Percentiles rank a stretch among this genome's conserved stretches.
phyloP scores from a whole-genome alignment of 2,329 filamentous ascomycete genomes.

The Scorias spongiosa region DNA sequence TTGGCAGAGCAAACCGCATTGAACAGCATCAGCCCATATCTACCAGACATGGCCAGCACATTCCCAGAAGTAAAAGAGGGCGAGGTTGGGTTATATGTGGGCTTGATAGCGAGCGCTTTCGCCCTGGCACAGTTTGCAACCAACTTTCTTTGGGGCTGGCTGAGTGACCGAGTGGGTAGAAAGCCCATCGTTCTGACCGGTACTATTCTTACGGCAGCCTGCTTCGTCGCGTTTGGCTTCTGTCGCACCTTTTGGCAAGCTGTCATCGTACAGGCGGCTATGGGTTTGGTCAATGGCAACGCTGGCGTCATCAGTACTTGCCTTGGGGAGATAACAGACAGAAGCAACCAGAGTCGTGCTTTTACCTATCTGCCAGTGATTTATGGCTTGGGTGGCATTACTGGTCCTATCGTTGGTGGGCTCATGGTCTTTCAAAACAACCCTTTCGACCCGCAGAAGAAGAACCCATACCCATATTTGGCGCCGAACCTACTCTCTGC shows the following conservation, averaged over 20 bases:
- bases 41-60: slow-evolving; percentile 76
- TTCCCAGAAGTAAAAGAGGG: slow-evolving; percentile 64
- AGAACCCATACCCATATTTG: slow-evolving; percentile 62
- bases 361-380: slow-evolving; percentile 92
- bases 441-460: slow-evolving; percentile 35
- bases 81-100: slow-evolving; percentile 74
- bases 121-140: slow-evolving; percentile 84
- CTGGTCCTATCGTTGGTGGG: slow-evolving; percentile 81
- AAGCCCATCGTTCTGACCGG: slow-evolving; percentile 74
- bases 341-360: slow-evolving; percentile 81
- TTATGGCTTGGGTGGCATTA: slow-evolving; percentile 90
- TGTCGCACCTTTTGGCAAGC: slow-evolving; percentile 72
- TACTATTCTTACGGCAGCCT: slow-evolving; percentile 65
- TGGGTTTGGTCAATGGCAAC: slow-evolving; percentile 92
- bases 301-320: slow-evolving; percentile 88
- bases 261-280: slow-evolving; percentile 68
- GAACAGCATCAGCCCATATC: slow-evolving; percentile 90
- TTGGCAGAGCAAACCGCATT: slow-evolving; percentile 90
- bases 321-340: slow-evolving; percentile 84
- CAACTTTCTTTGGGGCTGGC: slow-evolving; percentile 80
- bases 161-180: slow-evolving; percentile 63
- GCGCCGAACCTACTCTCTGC: slow-evolving; percentile 71
- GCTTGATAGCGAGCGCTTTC: slow-evolving; percentile 77
- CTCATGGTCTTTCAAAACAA: slow-evolving; percentile 54
- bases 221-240: slow-evolving; percentile 78